Conservation (phyloP, 805 yeast genomes). For the Candida saitoana region DNA sequence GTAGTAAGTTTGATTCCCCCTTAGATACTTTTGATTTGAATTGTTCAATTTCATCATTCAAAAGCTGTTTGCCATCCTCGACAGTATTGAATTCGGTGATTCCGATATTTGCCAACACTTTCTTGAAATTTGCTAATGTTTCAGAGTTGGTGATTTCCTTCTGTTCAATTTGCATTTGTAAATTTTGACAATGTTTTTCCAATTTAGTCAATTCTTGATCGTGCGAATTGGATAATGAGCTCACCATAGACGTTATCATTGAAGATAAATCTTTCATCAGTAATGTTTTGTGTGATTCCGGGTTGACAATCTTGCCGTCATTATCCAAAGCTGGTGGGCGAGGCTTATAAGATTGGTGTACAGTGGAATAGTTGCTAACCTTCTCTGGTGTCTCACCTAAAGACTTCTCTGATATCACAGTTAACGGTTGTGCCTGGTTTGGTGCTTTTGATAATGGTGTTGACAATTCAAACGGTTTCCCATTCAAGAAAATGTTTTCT, state of each 20-base stretch:
- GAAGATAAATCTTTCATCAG: conserved; percentile 30
- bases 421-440: conserved; percentile 21
- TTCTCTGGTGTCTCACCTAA: conserved; percentile 25
- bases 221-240: conserved; percentile 52
- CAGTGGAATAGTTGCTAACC: conserved; percentile 4
- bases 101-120: conserved; percentile 26
- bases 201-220: conserved; percentile 46
- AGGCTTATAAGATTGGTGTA: conserved; percentile 20
- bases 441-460: conserved; percentile 25
- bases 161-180: conserved; percentile 49
- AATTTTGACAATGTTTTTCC: conserved; percentile 30
- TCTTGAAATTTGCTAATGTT: conserved; percentile 23
- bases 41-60: conserved; percentile 14
- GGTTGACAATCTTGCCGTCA: conserved; percentile 22
- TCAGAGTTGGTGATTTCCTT: conserved; percentile 45
- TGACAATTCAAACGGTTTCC: conserved; percentile 27
- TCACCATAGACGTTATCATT: conserved; percentile 40
- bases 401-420: conserved; percentile 30
- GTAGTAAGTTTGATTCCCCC: conserved; percentile 21
- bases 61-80: conserved; percentile 23
- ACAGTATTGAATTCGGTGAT: conserved; percentile 20
- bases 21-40: conserved; percentile 2
- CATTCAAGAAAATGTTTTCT: conserved; percentile 44
- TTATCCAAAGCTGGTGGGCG: conserved; percentile 33
- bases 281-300: conserved; percentile 17